Base-by-base conservation (phyloP, 2,329 filamentous ascomycete genomes). In the Colletotrichum plurivorum region DNA sequence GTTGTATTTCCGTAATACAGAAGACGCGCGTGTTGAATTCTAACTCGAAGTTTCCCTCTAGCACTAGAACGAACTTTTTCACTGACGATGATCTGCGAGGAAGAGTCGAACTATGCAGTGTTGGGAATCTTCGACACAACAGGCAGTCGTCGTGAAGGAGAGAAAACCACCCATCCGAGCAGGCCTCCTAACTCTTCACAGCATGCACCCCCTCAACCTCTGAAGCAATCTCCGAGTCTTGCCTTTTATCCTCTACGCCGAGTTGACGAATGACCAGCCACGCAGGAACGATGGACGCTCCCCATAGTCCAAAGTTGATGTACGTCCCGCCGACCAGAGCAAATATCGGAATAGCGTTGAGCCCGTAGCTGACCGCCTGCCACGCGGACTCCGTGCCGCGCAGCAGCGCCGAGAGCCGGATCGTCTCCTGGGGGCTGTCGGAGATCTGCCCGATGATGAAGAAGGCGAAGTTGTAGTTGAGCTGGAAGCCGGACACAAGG, bases 381-480 rank as follows among this genome's bases (percentile, higher is more conserved):
- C 89, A 90, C 0, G 89, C 91, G 3, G 89, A 92, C 75, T 93
- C 90, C 0, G 88, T 91, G 0, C 88, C 91, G 69, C 91, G 83
- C 8, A 93, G 77, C 10, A 93, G 76, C 0, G 89, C 90, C 0
- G 90, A 85, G 71, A 90, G 87, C 1, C 91, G 85, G 25, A 93
- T 85, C 0, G 92, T 86, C 72, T 93, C 89, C 45, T 86, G 84
- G 36, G 90, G 84, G 12, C 83, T 83, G 2, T 81, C 79, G 0
- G 91, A 89, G 3, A 93, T 76, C 70, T 92, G 89, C 0, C 87
- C 84, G 12, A 93, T 86, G 61, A 93, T 82, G 74, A 93, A 93
- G 78, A 92, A 92, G 7, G 92, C 78, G 75, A 88, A 92, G 72
- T 93, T 84, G 76, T 93, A 93, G 74, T 93, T 93, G n/a, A 92